A percentile compares a stretch with the other conserved stretches of the same genome.
Evolutionary conservation across 2,329 filamentous ascomycete genomes (phyloP).

Genomic region (Fusarium pininemorale): DNA sequence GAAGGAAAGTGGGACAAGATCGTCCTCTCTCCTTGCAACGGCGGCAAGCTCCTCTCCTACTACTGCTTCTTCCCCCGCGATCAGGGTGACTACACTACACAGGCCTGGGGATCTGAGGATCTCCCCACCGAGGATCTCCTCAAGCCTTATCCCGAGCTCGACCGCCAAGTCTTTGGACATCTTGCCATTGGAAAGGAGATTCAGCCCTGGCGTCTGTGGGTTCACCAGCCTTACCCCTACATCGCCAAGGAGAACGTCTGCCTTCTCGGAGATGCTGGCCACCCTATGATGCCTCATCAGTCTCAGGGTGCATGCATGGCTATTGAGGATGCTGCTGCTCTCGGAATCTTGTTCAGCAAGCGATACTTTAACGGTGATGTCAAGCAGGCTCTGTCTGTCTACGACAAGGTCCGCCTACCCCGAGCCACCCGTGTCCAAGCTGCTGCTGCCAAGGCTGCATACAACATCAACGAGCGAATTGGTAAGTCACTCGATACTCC

Average conservation of each 20-base stretch:
- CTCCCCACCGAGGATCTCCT: slow-evolving; percentile 67
- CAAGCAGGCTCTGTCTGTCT: slow-evolving; percentile 57
- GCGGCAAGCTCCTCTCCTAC: slow-evolving; percentile 71
- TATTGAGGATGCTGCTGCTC: slow-evolving; percentile 70
- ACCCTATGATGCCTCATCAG: slow-evolving; percentile 76
- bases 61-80: slow-evolving; percentile 73
- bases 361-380: slow-evolving; percentile 59
- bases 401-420: slow-evolving; percentile 63
- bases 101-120: slow-evolving; percentile 66
- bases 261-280: slow-evolving; percentile 72
- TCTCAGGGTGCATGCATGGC: slow-evolving; percentile 76
- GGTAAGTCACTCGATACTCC: slow-evolving; percentile 46
- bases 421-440: slow-evolving; percentile 65
- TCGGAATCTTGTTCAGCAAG: slow-evolving; percentile 68
- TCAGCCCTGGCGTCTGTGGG: slow-evolving; percentile 69
- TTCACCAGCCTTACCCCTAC: slow-evolving; percentile 70
- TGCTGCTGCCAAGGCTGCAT: slow-evolving; percentile 65
- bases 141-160: slow-evolving; percentile 67
- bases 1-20: slow-evolving; percentile 74
- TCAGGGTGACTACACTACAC: slow-evolving; percentile 61
- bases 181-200: slow-evolving; percentile 70
- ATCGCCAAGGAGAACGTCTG: slow-evolving; percentile 61
- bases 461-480: slow-evolving; percentile 71
- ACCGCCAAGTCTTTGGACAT: slow-evolving; percentile 64
- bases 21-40: slow-evolving; percentile 74